Base-by-base conservation (phyloP, 768 basidiomycete genomes). In the Exidia glandulosa region DNA sequence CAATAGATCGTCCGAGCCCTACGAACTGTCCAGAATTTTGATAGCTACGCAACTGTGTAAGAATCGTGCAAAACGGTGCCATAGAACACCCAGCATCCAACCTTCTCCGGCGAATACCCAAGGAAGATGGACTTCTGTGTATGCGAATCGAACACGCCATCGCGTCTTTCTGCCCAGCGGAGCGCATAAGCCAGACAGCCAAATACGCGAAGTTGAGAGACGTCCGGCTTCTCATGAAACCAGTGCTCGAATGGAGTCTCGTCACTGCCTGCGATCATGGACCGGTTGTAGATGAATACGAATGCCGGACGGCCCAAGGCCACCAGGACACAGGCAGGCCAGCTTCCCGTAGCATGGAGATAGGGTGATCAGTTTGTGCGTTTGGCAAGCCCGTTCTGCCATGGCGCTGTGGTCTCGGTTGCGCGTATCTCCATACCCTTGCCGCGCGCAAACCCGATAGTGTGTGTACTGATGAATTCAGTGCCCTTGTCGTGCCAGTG, bases 101-200 rank as follows among this genome's bases (percentile, higher is more conserved):
- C 71, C 32, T 66, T 65, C 7, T 66, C 68, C 33, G 41, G 30
- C 1, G 70, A 67, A 60, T 77, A 77, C 0, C 75, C 75, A 61
- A 77, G 57, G 60, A 77, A 76, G n/a, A 76, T 61, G 25, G 71
- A 70, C 52, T 74, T 71, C 54, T 68, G 59, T 10, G 67, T 68
- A 30, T 74, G 70, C 1, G 68, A 59, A 23, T 68, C 48, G 0
- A 76, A 63, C 3, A 36, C 57, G 2, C 52, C 16, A 1, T n/a
- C n/a, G n/a, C n/a, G 57, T 50, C 23, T 62, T 34, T 2, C 63
- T 48, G 2, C 59, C 58, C 50, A 62, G 0, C 68, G 32, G 32
- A 61, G 58, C 0, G 63, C 60, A 47, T 62, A 70, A 13, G 65
- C 69, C 0, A 31, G n/a, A 37, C 62, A 66, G 10, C 67, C 67